phyloP scores from a whole-genome alignment of 176 grass and related monocot species.

The Miscanthus lutarioriparius region DNA sequence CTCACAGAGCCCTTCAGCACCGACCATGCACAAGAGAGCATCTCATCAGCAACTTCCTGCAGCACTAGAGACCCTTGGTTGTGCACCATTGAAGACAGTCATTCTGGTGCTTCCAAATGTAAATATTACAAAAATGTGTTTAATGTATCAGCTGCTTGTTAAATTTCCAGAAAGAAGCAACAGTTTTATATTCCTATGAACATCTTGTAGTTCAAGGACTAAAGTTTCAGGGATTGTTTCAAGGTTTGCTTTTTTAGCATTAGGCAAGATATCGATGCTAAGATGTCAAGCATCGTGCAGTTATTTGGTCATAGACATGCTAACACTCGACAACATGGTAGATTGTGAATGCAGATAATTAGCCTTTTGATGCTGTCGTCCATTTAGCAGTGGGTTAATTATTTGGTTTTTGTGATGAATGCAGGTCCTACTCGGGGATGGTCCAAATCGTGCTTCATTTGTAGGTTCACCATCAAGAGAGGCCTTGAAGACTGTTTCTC shows the following conservation, averaged over 20 bases:
- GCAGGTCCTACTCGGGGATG: conserved; percentile 74
- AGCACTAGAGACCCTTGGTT: neutral
- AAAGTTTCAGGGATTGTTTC: neutral
- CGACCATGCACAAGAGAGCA: no score
- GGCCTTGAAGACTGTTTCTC: conserved; percentile 62
- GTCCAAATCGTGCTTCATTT: conserved; percentile 30
- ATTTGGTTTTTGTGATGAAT: conserved; percentile 28
- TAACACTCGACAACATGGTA: neutral
- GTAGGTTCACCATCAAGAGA: conserved; percentile 60
- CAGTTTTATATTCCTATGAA: conserved; percentile 10
- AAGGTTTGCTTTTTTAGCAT: conserved; percentile 36
- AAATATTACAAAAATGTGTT: conserved; percentile 26
- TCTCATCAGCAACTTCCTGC: no score
- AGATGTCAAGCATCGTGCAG: neutral
- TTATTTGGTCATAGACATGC: conserved; percentile 3
- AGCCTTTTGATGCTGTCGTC: neutral
- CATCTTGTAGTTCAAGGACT: conserved; percentile 2
- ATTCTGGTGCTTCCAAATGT: neutral
- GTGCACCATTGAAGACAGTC: neutral
- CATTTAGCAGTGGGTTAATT: conserved; percentile 6
- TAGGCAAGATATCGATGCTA: neutral
- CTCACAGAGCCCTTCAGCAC: no score
- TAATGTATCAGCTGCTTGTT: conserved; percentile 1
- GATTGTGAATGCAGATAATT: conserved; percentile 20
- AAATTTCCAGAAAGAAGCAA: neutral